These are phyloP conservation scores for Pelargonium citronellum DNA, from an alignment of 441 rosid genomes.

Conservation along the genomic window DNA sequence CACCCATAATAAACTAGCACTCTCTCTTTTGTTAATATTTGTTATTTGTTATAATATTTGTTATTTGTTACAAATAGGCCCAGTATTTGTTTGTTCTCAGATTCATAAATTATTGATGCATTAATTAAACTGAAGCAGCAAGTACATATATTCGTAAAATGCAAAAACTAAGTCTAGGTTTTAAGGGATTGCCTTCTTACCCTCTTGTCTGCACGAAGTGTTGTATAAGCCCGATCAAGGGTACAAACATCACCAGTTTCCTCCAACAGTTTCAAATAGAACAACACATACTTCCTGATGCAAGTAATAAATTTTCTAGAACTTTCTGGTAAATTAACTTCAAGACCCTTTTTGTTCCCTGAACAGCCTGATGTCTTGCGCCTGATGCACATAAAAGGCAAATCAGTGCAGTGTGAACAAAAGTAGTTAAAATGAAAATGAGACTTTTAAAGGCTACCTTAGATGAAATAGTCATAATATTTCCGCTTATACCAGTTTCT, in stretches of 20 bases:
- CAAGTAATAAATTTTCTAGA: constrained; percentile 96
- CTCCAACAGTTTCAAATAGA: constrained; percentile 86
- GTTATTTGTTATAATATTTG: not conserved
- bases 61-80: not conserved
- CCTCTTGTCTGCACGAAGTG: constrained; percentile 85
- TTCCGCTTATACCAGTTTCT: not conserved
- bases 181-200: constrained; percentile 38
- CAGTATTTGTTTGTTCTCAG: constrained; percentile 1
- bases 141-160: constrained; percentile 15
- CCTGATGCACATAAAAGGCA: constrained; percentile 37
- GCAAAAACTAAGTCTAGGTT: constrained; percentile 7
- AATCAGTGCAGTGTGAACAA: constrained; percentile 11
- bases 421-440: not conserved
- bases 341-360: constrained; percentile 83
- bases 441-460: not conserved
- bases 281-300: constrained; percentile 79
- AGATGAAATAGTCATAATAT: not conserved
- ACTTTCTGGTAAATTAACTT: constrained; percentile 92
- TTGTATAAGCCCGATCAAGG: constrained; percentile 82
- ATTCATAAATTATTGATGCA: constrained; percentile 4
- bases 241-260: constrained; percentile 77
- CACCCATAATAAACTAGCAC: not conserved
- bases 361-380: constrained; percentile 75
- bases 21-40: not conserved
- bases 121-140: constrained; percentile 5